Conservation (phyloP, 2,329 filamentous ascomycete genomes). For the Scleromitrula shiraiana region DNA sequence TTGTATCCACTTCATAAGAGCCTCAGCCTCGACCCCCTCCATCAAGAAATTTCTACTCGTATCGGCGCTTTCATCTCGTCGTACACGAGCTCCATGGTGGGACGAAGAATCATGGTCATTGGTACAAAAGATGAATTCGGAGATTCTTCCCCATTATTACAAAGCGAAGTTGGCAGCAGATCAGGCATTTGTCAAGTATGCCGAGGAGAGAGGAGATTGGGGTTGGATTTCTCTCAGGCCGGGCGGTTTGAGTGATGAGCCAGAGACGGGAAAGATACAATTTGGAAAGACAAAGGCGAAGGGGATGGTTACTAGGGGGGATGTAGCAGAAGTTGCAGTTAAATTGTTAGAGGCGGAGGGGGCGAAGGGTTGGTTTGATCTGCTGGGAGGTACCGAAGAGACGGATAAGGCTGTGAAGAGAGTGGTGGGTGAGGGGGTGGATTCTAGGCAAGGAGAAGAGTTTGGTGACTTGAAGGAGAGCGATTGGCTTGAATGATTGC, state of each 20-base stretch:
- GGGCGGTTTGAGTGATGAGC: slow-evolving; percentile 40
- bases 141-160: slow-evolving; percentile 45
- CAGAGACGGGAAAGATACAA: slow-evolving; percentile 35
- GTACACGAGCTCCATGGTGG: slow-evolving; percentile 48
- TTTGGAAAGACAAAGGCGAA: slow-evolving; percentile 35
- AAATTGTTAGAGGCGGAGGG: slow-evolving; percentile 42
- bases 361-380: slow-evolving; percentile 44
- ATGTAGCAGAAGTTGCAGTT: slow-evolving; percentile 52
- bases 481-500: no score
- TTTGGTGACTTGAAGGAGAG: slow-evolving; percentile 21
- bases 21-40: slow-evolving; percentile 44
- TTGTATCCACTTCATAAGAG: slow-evolving; percentile 53
- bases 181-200: slow-evolving; percentile 44
- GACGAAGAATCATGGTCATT: slow-evolving; percentile 37
- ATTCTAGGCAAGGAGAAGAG: slow-evolving; percentile 45
- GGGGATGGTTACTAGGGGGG: slow-evolving; percentile 41
- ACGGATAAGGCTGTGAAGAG: slow-evolving; percentile 40
- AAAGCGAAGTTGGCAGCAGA: slow-evolving; percentile 54
- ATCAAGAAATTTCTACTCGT: slow-evolving; percentile 58
- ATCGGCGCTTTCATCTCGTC: slow-evolving; percentile 51
- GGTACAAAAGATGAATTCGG: slow-evolving; percentile 34
- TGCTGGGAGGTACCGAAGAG: slow-evolving; percentile 46
- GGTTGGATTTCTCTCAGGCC: slow-evolving; percentile 47
- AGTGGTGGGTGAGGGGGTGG: slow-evolving; percentile 41
- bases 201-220: slow-evolving; percentile 30